These are phyloP conservation scores for Mortierella sp. DNA, from an alignment of 371 early-diverging fungal species.

Conservation along the genomic window DNA sequence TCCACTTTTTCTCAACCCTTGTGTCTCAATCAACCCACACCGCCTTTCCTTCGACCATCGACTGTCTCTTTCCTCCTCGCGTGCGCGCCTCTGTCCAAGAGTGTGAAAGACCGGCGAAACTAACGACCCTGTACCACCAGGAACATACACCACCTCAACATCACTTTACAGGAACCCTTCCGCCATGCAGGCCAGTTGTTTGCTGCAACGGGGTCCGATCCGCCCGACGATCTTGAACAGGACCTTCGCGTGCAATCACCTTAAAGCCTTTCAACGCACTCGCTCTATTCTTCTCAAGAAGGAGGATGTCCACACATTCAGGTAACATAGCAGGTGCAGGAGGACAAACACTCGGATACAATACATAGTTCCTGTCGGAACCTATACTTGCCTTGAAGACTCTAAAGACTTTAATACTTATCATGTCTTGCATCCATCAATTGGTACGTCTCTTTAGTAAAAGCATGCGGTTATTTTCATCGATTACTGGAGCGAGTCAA, in stretches of 20 bases:
- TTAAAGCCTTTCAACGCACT: constrained; percentile 17
- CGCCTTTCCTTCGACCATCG: neutral
- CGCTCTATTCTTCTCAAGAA: constrained; percentile 23
- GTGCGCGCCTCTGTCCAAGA: neutral
- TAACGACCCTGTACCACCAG: constrained; percentile 1
- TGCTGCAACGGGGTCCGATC: constrained; percentile 33
- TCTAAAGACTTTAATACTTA: neutral
- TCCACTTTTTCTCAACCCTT: neutral
- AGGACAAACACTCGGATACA: neutral
- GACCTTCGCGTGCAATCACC: constrained; percentile 17
- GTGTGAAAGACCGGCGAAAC: neutral
- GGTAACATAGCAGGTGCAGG: constrained; percentile 13
- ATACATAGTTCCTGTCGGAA: neutral
- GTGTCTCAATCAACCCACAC: neutral
- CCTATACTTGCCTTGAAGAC: neutral
- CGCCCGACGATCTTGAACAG: constrained; percentile 30
- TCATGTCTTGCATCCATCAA: neutral
- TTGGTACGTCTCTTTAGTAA: neutral
- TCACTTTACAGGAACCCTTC: too few species aligned
- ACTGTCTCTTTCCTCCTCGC: neutral
- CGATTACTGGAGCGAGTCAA: constrained; percentile 23
- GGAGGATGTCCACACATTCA: constrained; percentile 8
- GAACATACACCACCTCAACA: neutral
- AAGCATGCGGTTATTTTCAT: constrained; percentile 32
- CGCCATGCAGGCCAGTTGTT: constrained; percentile 46